Evolutionary conservation across 176 grass and related monocot genomes (phyloP).

Genomic region (Oryza rufipogon): DNA sequence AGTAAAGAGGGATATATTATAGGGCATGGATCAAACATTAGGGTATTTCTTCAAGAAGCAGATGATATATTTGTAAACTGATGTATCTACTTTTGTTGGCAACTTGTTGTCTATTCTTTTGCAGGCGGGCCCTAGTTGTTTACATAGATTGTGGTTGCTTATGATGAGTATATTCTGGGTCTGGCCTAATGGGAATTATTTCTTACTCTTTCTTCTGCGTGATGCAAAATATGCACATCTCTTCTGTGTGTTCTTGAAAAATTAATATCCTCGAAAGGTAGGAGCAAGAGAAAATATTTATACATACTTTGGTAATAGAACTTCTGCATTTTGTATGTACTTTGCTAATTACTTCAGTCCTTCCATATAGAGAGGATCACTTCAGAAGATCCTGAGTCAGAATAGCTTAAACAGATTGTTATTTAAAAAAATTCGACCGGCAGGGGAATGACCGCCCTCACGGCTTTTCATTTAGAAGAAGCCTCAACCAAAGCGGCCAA

Average conservation of each 20-base stretch:
- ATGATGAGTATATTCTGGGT: neutral
- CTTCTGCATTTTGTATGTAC: neutral
- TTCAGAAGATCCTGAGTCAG: neutral
- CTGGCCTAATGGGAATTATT: neutral
- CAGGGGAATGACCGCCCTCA: too few relatives aligned
- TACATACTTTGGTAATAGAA: neutral
- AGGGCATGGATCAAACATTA: neutral
- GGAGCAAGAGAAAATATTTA: neutral
- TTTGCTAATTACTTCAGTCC: neutral
- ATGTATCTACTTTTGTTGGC: neutral
- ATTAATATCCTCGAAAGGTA: neutral
- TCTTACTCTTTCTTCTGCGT: conserved; percentile 4
- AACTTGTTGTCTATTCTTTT: neutral
- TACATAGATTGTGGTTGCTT: conserved; percentile 16
- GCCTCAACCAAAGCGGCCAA: too few relatives aligned
- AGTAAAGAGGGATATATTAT: neutral
- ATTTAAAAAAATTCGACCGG: neutral
- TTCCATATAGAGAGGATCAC: neutral
- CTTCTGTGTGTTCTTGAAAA: neutral
- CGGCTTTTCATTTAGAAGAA: too few relatives aligned
- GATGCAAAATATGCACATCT: neutral
- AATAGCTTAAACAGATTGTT: neutral
- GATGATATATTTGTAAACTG: neutral
- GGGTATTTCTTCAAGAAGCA: neutral
- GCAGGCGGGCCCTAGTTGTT: neutral